Evolutionary conservation across 179 eudicot genomes (phyloP), one percentile per base, ranked within the genome.

Genomic region (Silene coronaria): DNA sequence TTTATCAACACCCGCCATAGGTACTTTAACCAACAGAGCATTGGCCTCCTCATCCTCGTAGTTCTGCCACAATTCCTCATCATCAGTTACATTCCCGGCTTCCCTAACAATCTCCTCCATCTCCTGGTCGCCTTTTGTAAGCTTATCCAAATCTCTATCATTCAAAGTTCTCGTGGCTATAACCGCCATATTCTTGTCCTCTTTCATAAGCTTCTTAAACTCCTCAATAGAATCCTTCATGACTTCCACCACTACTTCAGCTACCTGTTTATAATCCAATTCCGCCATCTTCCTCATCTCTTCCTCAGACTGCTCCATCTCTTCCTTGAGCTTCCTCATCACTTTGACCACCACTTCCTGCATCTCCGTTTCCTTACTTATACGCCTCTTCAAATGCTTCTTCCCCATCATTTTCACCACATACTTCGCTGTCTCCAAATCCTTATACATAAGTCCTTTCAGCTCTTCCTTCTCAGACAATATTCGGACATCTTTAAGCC

Each of bases 351-450:
- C 51, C 51, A 21, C 6, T 19, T 36, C 26, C 24, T 34, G 51
- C 70, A 67, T 67, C 51, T 67, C 70, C 21, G 27, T 0, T n/a
- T 67, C 70, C 48, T 67, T 16, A 46, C 10, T n/a, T 36, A 67
- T 2, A 67, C 26, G 51, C 24, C 51, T 67, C 51, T 67, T 67
- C 70, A 67, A 19, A 34, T 34, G 13, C 14, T 34, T 67, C 11
- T 34, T 67, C 70, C 16, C 27, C 70, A 67, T 34, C 70, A 67
- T 34, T 21, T 67, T 67, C 70, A 67, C 70, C 70, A 67, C 70
- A 67, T n/a, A 67, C 10, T 34, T 67, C 70, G 70, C 70, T 0
- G 70, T 67, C 70, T 67, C 70, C 14, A 67, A 14, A 22, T 67
- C 51, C 27, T 17, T 36, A 21, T 34, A 36, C 70, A 67, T 34